phyloP scores from a whole-genome alignment of 192 early-diverging fungal species.

The Haplosporangium gracile region DNA sequence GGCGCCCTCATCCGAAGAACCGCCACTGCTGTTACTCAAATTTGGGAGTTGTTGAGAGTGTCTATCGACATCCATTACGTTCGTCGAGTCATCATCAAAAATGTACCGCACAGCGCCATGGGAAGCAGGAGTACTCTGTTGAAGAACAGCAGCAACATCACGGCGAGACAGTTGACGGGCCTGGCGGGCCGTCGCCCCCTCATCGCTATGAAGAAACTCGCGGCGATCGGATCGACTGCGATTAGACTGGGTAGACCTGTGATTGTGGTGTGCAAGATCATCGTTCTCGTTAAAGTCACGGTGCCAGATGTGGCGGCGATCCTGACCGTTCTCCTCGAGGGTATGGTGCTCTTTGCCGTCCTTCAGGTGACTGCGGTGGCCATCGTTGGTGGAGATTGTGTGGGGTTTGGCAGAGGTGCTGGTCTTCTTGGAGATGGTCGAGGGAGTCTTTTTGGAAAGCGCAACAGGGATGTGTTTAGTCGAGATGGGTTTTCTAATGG shows the following conservation, averaged over 20 bases:
- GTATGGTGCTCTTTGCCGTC: conserved; percentile 29
- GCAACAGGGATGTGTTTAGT: not conserved
- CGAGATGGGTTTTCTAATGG: not conserved
- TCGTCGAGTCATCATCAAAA: not conserved
- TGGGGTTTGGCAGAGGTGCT: not conserved
- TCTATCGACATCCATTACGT: not conserved
- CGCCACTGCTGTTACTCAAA: not conserved
- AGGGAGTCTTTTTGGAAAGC: not conserved
- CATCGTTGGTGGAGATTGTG: not conserved
- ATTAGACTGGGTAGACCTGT: not conserved
- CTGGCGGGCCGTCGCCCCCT: not conserved
- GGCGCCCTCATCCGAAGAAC: not conserved
- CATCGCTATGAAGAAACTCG: not conserved
- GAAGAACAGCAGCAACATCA: not conserved
- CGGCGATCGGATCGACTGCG: not conserved
- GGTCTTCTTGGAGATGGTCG: conserved; percentile 2
- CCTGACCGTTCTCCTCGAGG: conserved; percentile 16
- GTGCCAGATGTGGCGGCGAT: conserved; percentile 39
- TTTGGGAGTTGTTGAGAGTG: not conserved
- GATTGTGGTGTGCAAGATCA: not conserved
- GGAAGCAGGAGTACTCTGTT: not conserved
- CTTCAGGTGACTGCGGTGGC: not conserved
- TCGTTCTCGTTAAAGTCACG: conserved; percentile 17
- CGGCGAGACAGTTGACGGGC: not conserved
- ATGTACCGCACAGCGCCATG: not conserved